Evolutionary conservation across 352 stramenopile species (phyloP), one percentile per base, ranked within the genome.

Genomic region (Phytophthora europaea): DNA sequence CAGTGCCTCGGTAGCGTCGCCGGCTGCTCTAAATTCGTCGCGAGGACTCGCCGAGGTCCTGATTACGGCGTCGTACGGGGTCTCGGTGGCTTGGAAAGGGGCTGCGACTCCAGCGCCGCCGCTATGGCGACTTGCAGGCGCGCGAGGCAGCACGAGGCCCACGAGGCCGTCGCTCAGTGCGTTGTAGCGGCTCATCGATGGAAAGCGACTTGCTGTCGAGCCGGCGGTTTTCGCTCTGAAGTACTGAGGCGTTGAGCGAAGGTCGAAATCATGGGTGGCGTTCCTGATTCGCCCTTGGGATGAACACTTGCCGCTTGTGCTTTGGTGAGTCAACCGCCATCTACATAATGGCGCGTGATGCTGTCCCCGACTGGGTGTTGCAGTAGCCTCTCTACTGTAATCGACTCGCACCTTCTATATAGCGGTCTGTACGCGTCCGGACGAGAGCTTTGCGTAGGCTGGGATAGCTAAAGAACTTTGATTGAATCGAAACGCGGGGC

Each of bases 241-340:
- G 47, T 67, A 72, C 26, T 0, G 65, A 67, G 65, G 65, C 50
- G 50, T 71, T 75, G 68, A 71, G 55, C 59, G 20, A 64, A 53
- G 28, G n/a, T n/a, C n/a, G n/a, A n/a, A n/a, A n/a, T n/a, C n/a
- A n/a, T n/a, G n/a, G n/a, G n/a, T n/a, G n/a, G n/a, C n/a, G n/a
- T n/a, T n/a, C n/a, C n/a, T n/a, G n/a, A n/a, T n/a, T n/a, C n/a
- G n/a, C n/a, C n/a, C n/a, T n/a, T n/a, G n/a, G n/a, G n/a, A n/a
- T n/a, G n/a, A n/a, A n/a, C n/a, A n/a, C n/a, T n/a, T n/a, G n/a
- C n/a, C n/a, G n/a, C n/a, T n/a, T n/a, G n/a, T n/a, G n/a, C n/a
- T n/a, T n/a, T n/a, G n/a, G n/a, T n/a, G n/a, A n/a, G n/a, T n/a
- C n/a, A n/a, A n/a, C n/a, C n/a, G n/a, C n/a, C n/a, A n/a, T n/a